Evolutionary conservation across 345 rosid genomes (phyloP).

Genomic region (Rhodamnia rubescens): DNA sequence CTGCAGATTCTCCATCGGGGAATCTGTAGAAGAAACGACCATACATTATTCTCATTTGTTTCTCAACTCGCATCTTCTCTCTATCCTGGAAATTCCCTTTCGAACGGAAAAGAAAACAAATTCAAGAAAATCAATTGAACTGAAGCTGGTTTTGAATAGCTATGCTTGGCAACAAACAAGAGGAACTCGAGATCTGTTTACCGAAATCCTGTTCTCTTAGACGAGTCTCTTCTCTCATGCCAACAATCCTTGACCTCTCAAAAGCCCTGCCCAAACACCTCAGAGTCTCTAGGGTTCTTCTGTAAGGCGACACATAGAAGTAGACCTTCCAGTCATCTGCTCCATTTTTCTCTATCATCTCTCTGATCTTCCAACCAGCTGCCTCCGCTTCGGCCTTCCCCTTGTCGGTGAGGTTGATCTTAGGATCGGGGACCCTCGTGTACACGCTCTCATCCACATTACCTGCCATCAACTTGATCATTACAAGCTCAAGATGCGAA

Average conservation of each 20-base stretch:
- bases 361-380: constrained; percentile 32
- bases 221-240: constrained; percentile 51
- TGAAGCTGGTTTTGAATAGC: background rate
- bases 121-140: background rate
- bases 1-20: constrained; percentile 58
- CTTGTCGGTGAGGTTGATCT: constrained; percentile 30
- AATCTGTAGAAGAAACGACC: constrained; percentile 57
- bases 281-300: constrained; percentile 39
- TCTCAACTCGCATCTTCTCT: constrained; percentile 49
- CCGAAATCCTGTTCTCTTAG: constrained; percentile 60
- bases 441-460: constrained; percentile 33
- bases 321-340: constrained; percentile 41
- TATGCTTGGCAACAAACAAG: background rate
- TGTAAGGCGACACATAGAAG: constrained; percentile 50
- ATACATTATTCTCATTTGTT: constrained; percentile 23
- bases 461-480: background rate
- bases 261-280: constrained; percentile 29
- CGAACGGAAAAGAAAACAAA: background rate
- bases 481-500: background rate
- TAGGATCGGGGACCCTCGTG: constrained; percentile 44
- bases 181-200: background rate
- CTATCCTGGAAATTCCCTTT: constrained; percentile 57
- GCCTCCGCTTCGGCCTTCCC: constrained; percentile 36
- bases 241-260: constrained; percentile 37
- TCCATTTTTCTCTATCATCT: constrained; percentile 38